Percentiles rank a stretch among this genome's conserved stretches.
These are phyloP conservation scores for Plasmodium gaboni DNA, from an alignment of 169 alveolate species.

Conservation along the genomic window DNA sequence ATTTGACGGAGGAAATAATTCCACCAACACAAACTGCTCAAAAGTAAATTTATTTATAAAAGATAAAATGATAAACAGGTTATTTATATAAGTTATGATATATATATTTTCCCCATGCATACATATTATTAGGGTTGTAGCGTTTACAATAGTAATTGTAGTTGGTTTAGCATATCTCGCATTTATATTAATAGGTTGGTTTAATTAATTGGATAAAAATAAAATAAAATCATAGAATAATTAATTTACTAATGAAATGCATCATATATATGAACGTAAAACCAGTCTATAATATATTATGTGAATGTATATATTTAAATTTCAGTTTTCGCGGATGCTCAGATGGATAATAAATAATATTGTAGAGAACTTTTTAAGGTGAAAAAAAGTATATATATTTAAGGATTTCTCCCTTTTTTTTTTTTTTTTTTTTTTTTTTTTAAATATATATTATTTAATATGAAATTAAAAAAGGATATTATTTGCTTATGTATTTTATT, in stretches of 20 bases:
- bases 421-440: slow-evolving; percentile 6
- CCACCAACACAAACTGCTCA: slow-evolving; percentile 75
- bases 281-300: too few species aligned
- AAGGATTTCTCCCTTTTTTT: neutral
- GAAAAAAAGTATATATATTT: slow-evolving; percentile 1
- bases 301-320: neutral
- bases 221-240: too few species aligned
- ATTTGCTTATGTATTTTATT: neutral
- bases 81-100: too few species aligned
- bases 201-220: neutral
- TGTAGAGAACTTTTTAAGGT: neutral
- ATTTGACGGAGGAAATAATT: slow-evolving; percentile 53
- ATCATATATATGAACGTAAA: too few species aligned
- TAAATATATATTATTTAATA: neutral
- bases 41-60: slow-evolving; percentile 13
- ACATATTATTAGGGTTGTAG: slow-evolving; percentile 57
- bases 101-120: too few species aligned
- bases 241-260: too few species aligned
- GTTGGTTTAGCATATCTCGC: slow-evolving; percentile 58
- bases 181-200: slow-evolving; percentile 62
- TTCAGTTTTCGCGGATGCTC: slow-evolving; percentile 72
- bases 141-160: slow-evolving; percentile 59
- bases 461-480: neutral
- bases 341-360: slow-evolving; percentile 25
- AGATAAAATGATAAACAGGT: too few species aligned